A percentile compares a stretch with the other conserved stretches of the same genome.
phyloP scores from a whole-genome alignment of 192 early-diverging fungal species.

The Dissophora ornata region DNA sequence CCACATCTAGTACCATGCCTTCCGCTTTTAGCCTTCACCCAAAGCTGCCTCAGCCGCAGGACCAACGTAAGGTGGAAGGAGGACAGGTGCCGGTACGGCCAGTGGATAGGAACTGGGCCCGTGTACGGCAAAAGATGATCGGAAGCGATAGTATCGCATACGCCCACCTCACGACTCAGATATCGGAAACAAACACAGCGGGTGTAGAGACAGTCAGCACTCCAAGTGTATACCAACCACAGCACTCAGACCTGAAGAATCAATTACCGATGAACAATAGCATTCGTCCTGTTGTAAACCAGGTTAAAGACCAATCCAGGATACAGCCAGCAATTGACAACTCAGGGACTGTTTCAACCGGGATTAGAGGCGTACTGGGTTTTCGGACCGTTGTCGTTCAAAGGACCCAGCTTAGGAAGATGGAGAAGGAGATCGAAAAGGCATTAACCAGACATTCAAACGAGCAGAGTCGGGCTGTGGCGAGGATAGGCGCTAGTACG shows the following conservation, averaged over 20 bases:
- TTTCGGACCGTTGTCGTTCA: conserved; percentile 57
- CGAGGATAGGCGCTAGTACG: conserved; percentile 32
- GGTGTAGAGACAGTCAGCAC: not conserved
- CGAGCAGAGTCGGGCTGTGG: conserved; percentile 18
- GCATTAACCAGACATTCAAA: conserved; percentile 18
- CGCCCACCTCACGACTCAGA: not conserved
- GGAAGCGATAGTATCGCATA: conserved; percentile 8
- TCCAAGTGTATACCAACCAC: not conserved
- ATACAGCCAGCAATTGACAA: conserved; percentile 10
- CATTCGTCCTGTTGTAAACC: not conserved
- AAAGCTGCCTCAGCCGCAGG: not conserved
- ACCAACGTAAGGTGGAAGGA: too few relatives aligned
- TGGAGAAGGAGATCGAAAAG: conserved; percentile 61
- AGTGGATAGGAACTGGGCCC: conserved; percentile 48
- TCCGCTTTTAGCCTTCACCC: not conserved
- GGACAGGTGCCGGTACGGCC: not conserved
- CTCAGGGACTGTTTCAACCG: conserved; percentile 27
- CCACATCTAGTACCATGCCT: not conserved
- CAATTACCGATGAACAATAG: not conserved
- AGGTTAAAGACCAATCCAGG: conserved; percentile 3
- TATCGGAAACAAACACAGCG: not conserved
- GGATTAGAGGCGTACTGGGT: conserved; percentile 38
- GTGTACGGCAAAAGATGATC: conserved; percentile 41
- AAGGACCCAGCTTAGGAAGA: conserved; percentile 49
- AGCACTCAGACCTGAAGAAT: not conserved